Base-by-base conservation (phyloP, 2,329 filamentous ascomycete species). In the Sarocladium brachiariae region DNA sequence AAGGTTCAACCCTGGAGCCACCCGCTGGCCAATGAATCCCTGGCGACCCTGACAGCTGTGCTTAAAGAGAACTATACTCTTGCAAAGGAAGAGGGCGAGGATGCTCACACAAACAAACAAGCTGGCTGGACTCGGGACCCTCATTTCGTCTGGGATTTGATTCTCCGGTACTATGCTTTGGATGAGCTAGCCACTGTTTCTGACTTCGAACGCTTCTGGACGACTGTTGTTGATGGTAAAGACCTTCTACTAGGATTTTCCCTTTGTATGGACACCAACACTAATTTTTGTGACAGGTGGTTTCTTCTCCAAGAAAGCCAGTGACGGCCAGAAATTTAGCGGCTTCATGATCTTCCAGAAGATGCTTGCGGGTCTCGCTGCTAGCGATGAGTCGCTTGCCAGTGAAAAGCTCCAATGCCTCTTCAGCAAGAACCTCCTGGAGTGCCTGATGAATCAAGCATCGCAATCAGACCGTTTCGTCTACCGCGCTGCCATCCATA, bases 311-410 rank as follows among this genome's bases (percentile, higher is more conserved):
- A 81, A 85, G 51, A 82, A 79, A 10, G 86, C 91, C 7, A 95
- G 90, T 1, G 83, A 91, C 38, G 89, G 91, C 58, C 86, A 95
- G 51, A 97, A 96, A 67, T 89, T 89, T 61, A 90, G 89, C 66
- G 93, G 93, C 0, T 92, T 97, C 68, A 82, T 91, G 60, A 78
- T 97, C 2, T 89, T 96, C 60, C 83, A 86, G 59, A 88, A 86
- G 61, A 80, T 90, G 58, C 70, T 96, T 3, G 70, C 76, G 39
- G 70, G 71, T 3, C 66, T 78, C 8, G 70, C 73, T 27, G 73
- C 59, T 63, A 79, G 65, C 19, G 61, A 61, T 16, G 49, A 57
- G 51, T 25, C 30, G 8, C 46, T 49, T n/a, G 19, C 30, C 5
- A 37, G 24, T 18, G 46, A 37, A 3, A 77, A 75, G 58, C 78